Percentiles rank a stretch among this genome's conserved stretches.
phyloP scores from a whole-genome alignment of 306 rosid species.

The Inga laurina region DNA sequence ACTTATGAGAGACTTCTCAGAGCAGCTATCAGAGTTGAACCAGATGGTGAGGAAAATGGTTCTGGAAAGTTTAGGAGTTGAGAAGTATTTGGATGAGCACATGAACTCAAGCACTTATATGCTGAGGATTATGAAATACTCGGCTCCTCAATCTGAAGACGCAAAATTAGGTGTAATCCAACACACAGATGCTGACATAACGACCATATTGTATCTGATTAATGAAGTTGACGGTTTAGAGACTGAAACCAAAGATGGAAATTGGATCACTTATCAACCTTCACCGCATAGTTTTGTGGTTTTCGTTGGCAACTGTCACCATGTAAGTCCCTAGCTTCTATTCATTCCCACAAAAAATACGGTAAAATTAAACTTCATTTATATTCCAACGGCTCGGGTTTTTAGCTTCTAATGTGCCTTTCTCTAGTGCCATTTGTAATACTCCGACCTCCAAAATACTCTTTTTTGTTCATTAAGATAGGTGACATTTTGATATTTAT shows the following conservation, averaged over 20 bases:
- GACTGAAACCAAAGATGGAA: conserved; percentile 65
- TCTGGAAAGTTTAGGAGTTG: conserved; percentile 68
- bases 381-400: too few species aligned
- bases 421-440: too few species aligned
- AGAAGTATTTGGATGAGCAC: conserved; percentile 76
- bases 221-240: conserved; percentile 70
- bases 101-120: conserved; percentile 66
- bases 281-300: conserved; percentile 50
- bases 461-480: too few species aligned
- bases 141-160: conserved; percentile 58
- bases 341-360: background rate
- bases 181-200: conserved; percentile 73
- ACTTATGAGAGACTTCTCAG: conserved; percentile 51
- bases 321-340: conserved; percentile 30
- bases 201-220: conserved; percentile 63
- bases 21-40: conserved; percentile 58
- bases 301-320: conserved; percentile 68
- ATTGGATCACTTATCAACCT: conserved; percentile 64
- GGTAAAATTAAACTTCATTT: background rate
- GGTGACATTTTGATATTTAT: too few species aligned
- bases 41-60: conserved; percentile 66
- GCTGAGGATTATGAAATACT: conserved; percentile 70
- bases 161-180: conserved; percentile 53
- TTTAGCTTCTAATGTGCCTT: too few species aligned
- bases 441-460: too few species aligned